phyloP scores from a whole-genome alignment of 257 asterid genomes.

The Striga asiatica region DNA sequence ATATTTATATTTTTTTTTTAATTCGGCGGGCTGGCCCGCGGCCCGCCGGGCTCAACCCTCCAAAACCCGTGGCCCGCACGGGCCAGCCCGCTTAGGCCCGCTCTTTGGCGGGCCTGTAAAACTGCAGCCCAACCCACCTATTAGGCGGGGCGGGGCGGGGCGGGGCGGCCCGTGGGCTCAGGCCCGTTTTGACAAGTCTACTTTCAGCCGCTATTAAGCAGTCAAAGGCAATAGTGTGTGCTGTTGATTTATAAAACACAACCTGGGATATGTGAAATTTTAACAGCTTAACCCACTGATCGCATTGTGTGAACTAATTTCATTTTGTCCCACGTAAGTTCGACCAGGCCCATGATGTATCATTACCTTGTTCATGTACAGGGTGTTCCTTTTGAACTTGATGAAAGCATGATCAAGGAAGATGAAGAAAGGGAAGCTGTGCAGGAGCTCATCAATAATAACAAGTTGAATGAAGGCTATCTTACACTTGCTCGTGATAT shows the following conservation, averaged over 20 bases:
- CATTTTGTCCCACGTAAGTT: neutral
- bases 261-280: neutral
- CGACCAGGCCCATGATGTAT: neutral
- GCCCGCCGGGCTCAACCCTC: too few relatives aligned
- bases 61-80: too few relatives aligned
- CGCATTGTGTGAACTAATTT: neutral
- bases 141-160: too few relatives aligned
- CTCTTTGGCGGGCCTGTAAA: too few relatives aligned
- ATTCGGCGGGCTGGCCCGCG: too few relatives aligned
- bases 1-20: too few relatives aligned
- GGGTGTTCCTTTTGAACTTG: constrained; percentile 72
- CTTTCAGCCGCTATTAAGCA: too few relatives aligned
- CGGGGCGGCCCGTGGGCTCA: too few relatives aligned
- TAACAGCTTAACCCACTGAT: neutral
- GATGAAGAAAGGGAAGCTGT: constrained; percentile 71
- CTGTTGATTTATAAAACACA: neutral
- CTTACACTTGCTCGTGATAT: constrained; percentile 98
- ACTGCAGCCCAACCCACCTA: too few relatives aligned
- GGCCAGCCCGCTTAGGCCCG: too few relatives aligned
- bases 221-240: neutral
- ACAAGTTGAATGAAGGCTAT: constrained; percentile 82
- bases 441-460: constrained; percentile 66
- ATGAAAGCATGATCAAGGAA: constrained; percentile 40
- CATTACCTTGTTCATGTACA: constrained; percentile 23
- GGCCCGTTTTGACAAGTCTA: too few relatives aligned